phyloP scores from a whole-genome alignment of 768 basidiomycete species.

The Pholiota molesta region DNA sequence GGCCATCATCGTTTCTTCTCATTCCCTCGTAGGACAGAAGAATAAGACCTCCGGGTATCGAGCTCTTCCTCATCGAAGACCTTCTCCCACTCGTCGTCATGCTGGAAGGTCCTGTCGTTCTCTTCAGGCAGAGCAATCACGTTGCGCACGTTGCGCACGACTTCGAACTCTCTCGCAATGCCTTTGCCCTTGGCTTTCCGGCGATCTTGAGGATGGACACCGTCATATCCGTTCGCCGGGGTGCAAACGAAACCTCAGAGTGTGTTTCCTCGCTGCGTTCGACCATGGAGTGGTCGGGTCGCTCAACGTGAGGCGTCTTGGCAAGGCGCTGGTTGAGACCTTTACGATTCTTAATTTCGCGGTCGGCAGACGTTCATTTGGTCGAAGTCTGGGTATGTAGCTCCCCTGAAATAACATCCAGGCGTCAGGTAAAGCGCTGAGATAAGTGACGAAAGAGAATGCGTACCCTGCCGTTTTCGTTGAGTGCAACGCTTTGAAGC shows the following conservation, averaged over 20 bases:
- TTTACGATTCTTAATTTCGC: neutral
- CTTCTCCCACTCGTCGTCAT: slow-evolving; percentile 28
- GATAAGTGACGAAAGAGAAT: neutral
- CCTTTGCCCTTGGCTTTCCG: slow-evolving; percentile 35
- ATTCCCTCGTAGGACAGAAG: slow-evolving; percentile 21
- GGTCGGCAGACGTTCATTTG: neutral
- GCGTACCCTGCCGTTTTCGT: slow-evolving; percentile 13
- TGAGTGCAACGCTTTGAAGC: slow-evolving; percentile 2
- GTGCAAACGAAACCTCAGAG: slow-evolving; percentile 3
- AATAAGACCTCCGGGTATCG: slow-evolving; percentile 18
- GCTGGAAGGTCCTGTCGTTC: neutral
- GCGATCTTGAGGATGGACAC: slow-evolving; percentile 35
- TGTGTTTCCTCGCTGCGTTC: slow-evolving; percentile 22
- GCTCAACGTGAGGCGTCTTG: neutral
- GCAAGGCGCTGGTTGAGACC: neutral
- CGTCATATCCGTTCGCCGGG: slow-evolving; percentile 14
- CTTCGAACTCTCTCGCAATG: neutral
- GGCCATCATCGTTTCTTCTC: slow-evolving; percentile 5
- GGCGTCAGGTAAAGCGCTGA: neutral
- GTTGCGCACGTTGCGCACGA: slow-evolving; percentile 1
- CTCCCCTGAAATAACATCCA: neutral
- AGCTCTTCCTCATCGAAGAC: slow-evolving; percentile 24
- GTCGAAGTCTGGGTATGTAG: neutral
- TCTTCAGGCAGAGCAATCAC: slow-evolving; percentile 2
- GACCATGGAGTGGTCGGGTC: neutral